Evolutionary conservation across 352 stramenopile species (phyloP).

Genomic region (Plasmopara muralis): DNA sequence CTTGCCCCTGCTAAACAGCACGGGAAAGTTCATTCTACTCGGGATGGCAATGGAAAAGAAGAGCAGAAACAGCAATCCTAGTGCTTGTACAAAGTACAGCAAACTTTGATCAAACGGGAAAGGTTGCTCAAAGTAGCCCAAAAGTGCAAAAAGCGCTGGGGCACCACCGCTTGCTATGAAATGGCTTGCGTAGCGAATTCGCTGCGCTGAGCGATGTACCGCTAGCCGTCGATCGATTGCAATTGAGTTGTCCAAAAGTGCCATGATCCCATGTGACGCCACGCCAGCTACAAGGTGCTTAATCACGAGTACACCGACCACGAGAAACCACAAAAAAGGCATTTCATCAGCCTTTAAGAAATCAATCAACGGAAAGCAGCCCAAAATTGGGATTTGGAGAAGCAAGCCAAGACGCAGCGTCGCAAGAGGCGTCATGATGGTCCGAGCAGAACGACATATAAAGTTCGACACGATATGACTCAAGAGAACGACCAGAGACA

Average conservation of each 20-base stretch:
- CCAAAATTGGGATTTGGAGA: slow-evolving; percentile 68
- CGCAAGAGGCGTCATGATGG: slow-evolving; percentile 68
- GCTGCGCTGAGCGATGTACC: slow-evolving; percentile 59
- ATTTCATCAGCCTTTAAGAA: slow-evolving; percentile 63
- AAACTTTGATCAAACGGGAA: slow-evolving; percentile 79
- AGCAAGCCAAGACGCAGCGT: slow-evolving; percentile 67
- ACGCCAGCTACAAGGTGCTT: slow-evolving; percentile 63
- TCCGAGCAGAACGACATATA: slow-evolving; percentile 40
- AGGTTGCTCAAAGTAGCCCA: slow-evolving; percentile 67
- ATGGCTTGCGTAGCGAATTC: slow-evolving; percentile 48
- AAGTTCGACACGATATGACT: slow-evolving; percentile 43
- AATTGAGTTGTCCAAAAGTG: slow-evolving; percentile 76
- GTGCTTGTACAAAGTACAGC: slow-evolving; percentile 65
- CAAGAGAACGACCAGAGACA: slow-evolving; percentile 45
- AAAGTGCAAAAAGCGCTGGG: slow-evolving; percentile 58
- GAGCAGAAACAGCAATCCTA: slow-evolving; percentile 61
- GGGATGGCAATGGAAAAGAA: slow-evolving; percentile 75
- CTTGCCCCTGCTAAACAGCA: slow-evolving; percentile 77
- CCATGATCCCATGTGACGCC: slow-evolving; percentile 56
- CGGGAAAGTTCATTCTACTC: slow-evolving; percentile 73
- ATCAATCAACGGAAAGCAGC: slow-evolving; percentile 63
- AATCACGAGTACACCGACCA: slow-evolving; percentile 47
- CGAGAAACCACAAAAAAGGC: slow-evolving; percentile 51
- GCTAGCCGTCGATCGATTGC: slow-evolving; percentile 57
- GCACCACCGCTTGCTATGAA: slow-evolving; percentile 46